Evolutionary conservation across 768 basidiomycete species (phyloP).

Genomic region (Tricholoma flavovirens): DNA sequence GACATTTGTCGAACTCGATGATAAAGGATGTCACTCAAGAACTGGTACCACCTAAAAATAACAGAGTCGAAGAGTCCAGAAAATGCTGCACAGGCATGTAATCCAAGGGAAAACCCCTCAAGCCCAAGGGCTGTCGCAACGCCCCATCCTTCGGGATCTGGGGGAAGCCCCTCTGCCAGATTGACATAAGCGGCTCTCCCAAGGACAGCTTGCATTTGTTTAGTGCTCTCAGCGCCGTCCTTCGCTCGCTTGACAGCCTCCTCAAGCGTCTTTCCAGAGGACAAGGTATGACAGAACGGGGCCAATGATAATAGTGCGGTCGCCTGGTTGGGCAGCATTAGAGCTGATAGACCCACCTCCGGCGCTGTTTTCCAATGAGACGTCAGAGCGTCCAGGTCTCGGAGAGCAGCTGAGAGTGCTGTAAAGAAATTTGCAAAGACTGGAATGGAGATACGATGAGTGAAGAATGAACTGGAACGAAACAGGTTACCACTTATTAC

Average conservation of each 20-base stretch:
- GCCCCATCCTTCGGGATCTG: slow-evolving; percentile 57
- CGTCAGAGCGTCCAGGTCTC: neutral
- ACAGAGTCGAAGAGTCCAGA: too few species aligned
- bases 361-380: neutral
- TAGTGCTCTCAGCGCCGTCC: slow-evolving; percentile 42
- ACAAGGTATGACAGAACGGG: slow-evolving; percentile 37
- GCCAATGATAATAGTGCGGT: slow-evolving; percentile 48
- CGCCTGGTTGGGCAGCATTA: slow-evolving; percentile 49
- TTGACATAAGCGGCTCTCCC: slow-evolving; percentile 47
- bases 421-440: slow-evolving; percentile 43
- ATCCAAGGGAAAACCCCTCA: slow-evolving; percentile 30
- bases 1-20: too few species aligned
- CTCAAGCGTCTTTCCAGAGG: slow-evolving; percentile 15
- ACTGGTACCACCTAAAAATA: too few species aligned
- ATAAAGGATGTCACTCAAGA: neutral
- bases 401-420: slow-evolving; percentile 25
- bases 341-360: slow-evolving; percentile 9
- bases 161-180: slow-evolving; percentile 28
- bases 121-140: slow-evolving; percentile 36
- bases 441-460: slow-evolving; percentile 9
- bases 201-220: slow-evolving; percentile 39
- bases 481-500: slow-evolving; percentile 28
- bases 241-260: slow-evolving; percentile 32
- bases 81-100: too few species aligned
- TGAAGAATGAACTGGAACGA: neutral